These are phyloP conservation scores for Triticum aestivum DNA, from an alignment of 176 grass and related monocot species.

Conservation along the genomic window IWGSC_CS_RefSeq_v2.1 NC_057813.1:667228881-667229380, in stretches of 20 bases:
- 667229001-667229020: background rate
- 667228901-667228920: background rate
- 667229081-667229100: background rate
- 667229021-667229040: background rate
- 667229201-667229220: background rate
- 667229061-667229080: background rate
- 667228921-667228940: background rate
- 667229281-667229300: background rate
- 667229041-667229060: background rate
- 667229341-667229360: slow-evolving; percentile 32
- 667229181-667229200: background rate
- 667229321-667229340: slow-evolving; percentile 16
- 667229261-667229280: background rate
- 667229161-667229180: background rate
- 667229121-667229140: background rate
- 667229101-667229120: background rate
- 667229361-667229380: background rate
- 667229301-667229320: slow-evolving; percentile 8
- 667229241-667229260: background rate
- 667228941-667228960: background rate
- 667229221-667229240: background rate
- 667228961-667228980: background rate
- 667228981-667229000: background rate
- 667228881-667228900: background rate
- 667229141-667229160: background rate